Percentiles rank a stretch among this genome's conserved stretches.
These are phyloP conservation scores for Buxus sempervirens DNA, from an alignment of 164 flowering plant genomes.

Conservation along the genomic window DNA sequence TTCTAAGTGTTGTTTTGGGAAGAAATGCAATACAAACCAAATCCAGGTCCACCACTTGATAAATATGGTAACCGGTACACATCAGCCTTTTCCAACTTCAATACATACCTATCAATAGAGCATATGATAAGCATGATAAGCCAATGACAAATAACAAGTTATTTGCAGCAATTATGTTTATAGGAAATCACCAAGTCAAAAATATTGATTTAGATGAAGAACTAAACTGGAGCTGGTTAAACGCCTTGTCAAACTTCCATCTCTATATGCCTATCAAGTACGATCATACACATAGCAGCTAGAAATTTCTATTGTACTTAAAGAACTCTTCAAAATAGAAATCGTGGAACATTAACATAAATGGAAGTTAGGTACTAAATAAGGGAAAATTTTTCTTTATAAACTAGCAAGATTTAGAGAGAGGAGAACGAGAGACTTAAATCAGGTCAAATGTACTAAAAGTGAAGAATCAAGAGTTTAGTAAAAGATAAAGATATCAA, in stretches of 20 bases:
- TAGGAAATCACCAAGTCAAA: neutral
- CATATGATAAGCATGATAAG: slow-evolving; percentile 1
- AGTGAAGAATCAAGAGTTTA: too few relatives aligned
- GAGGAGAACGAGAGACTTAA: too few relatives aligned
- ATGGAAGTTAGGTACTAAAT: too few relatives aligned
- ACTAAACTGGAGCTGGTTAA: neutral
- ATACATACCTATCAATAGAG: slow-evolving; percentile 60
- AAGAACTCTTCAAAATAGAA: too few relatives aligned
- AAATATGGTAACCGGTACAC: slow-evolving; percentile 93
- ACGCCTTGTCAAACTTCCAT: neutral
- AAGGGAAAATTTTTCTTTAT: too few relatives aligned
- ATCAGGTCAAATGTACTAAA: too few relatives aligned
- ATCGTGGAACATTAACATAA: too few relatives aligned
- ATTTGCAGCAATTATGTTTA: neutral
- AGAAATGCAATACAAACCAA: slow-evolving; percentile 52
- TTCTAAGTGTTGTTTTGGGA: neutral
- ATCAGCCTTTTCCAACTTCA: slow-evolving; percentile 95
- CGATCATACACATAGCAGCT: too few relatives aligned
- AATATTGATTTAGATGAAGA: neutral
- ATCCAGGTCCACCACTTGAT: slow-evolving; percentile 92
- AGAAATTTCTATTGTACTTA: too few relatives aligned
- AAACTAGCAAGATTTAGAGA: too few relatives aligned
- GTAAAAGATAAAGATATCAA: too few relatives aligned
- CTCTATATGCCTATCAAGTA: too few relatives aligned
- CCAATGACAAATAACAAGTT: neutral